phyloP scores from a whole-genome alignment of 768 basidiomycete genomes.

The Hortiboletus flavorubellus region DNA sequence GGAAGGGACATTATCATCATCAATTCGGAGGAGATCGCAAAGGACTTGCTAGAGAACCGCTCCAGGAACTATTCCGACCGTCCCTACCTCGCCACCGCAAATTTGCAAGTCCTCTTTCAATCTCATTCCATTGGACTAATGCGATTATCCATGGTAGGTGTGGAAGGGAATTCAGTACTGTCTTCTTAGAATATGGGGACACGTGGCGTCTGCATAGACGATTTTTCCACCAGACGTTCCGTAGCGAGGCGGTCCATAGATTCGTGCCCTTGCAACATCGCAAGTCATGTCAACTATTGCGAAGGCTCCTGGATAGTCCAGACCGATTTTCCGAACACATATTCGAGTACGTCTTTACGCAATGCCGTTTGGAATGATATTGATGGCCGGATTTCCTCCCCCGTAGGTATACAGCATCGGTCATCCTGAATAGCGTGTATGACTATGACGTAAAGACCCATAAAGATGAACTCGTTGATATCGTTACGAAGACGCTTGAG shows the following conservation, averaged over 20 bases:
- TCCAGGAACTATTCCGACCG: slow-evolving; percentile 51
- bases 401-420: slow-evolving; percentile 18
- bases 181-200: slow-evolving; percentile 31
- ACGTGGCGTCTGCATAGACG: slow-evolving; percentile 33
- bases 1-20: slow-evolving; percentile 46
- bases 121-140: background rate
- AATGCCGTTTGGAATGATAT: background rate
- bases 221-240: slow-evolving; percentile 28
- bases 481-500: slow-evolving; percentile 3
- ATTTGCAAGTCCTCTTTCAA: slow-evolving; percentile 1
- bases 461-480: slow-evolving; percentile 14
- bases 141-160: slow-evolving; percentile 6
- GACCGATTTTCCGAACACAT: slow-evolving; percentile 33
- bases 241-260: slow-evolving; percentile 19
- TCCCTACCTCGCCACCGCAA: slow-evolving; percentile 30
- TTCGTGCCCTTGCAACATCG: slow-evolving; percentile 31
- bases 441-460: slow-evolving; percentile 13
- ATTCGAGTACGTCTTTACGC: slow-evolving; percentile 25
- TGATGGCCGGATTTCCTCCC: background rate
- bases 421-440: slow-evolving; percentile 22
- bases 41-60: slow-evolving; percentile 47
- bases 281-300: slow-evolving; percentile 31
- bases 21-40: slow-evolving; percentile 40
- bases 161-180: slow-evolving; percentile 21
- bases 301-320: slow-evolving; percentile 32